phyloP scores from a whole-genome alignment of 2,329 filamentous ascomycete species.

The Claviceps sp. region DNA sequence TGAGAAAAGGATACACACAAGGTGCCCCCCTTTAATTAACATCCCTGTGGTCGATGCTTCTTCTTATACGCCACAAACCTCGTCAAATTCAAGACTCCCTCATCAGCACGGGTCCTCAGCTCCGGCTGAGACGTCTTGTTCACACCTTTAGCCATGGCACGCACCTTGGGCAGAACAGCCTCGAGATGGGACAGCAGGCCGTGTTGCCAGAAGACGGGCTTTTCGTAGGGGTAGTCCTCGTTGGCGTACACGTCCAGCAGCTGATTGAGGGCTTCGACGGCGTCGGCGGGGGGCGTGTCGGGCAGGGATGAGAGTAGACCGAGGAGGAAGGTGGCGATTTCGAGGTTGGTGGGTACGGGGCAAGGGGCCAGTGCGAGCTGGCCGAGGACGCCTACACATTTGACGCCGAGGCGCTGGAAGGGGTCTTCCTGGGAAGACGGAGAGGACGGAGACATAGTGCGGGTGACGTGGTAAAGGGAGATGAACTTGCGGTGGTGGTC shows the following conservation, averaged over 20 bases:
- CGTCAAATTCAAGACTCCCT: slow-evolving; percentile 44
- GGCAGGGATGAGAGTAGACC: slow-evolving; percentile 39
- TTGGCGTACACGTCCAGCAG: slow-evolving; percentile 56
- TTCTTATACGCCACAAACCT: slow-evolving; percentile 54
- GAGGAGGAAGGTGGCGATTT: slow-evolving; percentile 50
- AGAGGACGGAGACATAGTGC: slow-evolving; percentile 17
- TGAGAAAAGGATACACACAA: too few relatives aligned
- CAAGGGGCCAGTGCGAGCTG: slow-evolving; percentile 45
- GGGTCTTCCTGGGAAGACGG: slow-evolving; percentile 29
- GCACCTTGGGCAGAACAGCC: slow-evolving; percentile 37
- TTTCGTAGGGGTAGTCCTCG: slow-evolving; percentile 43
- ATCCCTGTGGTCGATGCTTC: slow-evolving; percentile 31
- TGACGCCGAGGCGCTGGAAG: slow-evolving; percentile 49
- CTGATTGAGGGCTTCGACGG: slow-evolving; percentile 52
- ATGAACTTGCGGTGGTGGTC: slow-evolving; percentile 52
- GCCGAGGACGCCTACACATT: slow-evolving; percentile 53
- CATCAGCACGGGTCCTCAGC: slow-evolving; percentile 45
- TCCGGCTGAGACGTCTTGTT: slow-evolving; percentile 46
- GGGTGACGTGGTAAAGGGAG: slow-evolving; percentile 48
- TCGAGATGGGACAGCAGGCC: slow-evolving; percentile 47
- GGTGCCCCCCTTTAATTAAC: too few relatives aligned
- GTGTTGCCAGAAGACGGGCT: slow-evolving; percentile 50
- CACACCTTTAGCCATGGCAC: slow-evolving; percentile 43
- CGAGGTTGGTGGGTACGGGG: slow-evolving; percentile 40
- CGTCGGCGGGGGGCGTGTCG: slow-evolving; percentile 40